Base-by-base conservation (phyloP, 1,284 basidiomycete genomes). In the Cryptococcus amylolentus region DNA sequence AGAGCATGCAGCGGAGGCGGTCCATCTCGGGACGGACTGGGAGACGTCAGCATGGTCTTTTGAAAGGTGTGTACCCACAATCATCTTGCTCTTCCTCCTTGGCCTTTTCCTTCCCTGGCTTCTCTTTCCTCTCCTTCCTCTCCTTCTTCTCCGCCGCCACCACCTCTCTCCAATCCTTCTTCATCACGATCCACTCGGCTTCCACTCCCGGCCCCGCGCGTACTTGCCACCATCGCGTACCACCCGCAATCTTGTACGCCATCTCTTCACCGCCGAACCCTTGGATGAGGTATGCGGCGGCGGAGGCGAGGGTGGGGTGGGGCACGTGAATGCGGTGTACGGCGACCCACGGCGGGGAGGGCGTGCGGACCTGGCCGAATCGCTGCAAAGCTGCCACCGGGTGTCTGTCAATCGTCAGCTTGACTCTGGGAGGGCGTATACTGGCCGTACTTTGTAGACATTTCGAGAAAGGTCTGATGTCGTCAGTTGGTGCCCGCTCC, bases 151-250 rank as follows among this genome's bases (percentile, higher is more conserved):
- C 56, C 45, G 61, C 57, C 46, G 58, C 61, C 35, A 60, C 48
- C 16, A 57, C 67, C 54, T 68, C 66, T 54, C 71, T 74, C 72
- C 78, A 81, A 51, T 82, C 80, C 46, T 77, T 75, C 70, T 79
- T 80, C 73, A 79, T 79, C 31, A 86, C 86, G 51, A 97, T 88
- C 94, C 94, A 97, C 75, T 98, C 91, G 2, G 83, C 91, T 66
- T 91, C 86, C 65, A 91, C 88, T 82, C 91, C 70, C 80, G 79
- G 57, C 84, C 74, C 69, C n/a, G 87, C 86, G 38, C 91, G 85
- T 18, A 92, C 88, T 73, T 94, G 93, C 95, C 94, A 98, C 93
- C 95, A 98, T 69, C 92, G 92, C 7, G 86, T 85, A 2, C 94
- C 95, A 16, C 94, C 94, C 1, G 93, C 86, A 27, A 93, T 73